Evolutionary conservation across 1,284 basidiomycete species (phyloP).

Genomic region (Baeospora myosura): DNA sequence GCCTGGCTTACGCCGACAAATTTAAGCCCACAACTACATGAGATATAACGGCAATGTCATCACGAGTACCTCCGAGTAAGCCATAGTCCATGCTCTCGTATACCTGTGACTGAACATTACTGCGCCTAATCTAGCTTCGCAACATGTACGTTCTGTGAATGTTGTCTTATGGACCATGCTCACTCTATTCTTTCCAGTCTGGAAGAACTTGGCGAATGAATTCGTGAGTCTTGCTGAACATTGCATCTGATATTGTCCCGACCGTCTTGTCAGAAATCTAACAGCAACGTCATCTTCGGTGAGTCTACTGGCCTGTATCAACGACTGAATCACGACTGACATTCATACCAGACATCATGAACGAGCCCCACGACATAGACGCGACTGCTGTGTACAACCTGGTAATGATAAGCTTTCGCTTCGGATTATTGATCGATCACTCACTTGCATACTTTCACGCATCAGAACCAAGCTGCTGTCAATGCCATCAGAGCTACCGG

Average conservation of each 20-base stretch:
- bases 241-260: background rate
- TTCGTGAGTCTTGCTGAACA: slow-evolving; percentile 33
- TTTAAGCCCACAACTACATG: slow-evolving; percentile 52
- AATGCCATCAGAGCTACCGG: slow-evolving; percentile 55
- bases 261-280: slow-evolving; percentile 33
- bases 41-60: slow-evolving; percentile 46
- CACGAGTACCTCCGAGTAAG: slow-evolving; percentile 38
- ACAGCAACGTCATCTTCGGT: slow-evolving; percentile 50
- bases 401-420: slow-evolving; percentile 24
- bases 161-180: background rate
- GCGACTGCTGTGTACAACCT: slow-evolving; percentile 39
- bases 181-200: slow-evolving; percentile 31
- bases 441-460: background rate
- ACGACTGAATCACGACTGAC: too few relatives aligned
- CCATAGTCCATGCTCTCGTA: background rate
- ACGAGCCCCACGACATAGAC: slow-evolving; percentile 52
- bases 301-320: background rate
- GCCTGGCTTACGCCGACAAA: too few relatives aligned
- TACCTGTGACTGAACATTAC: slow-evolving; percentile 5
- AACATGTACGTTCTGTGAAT: slow-evolving; percentile 31
- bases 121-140: slow-evolving; percentile 34
- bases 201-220: slow-evolving; percentile 46
- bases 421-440: background rate
- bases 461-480: slow-evolving; percentile 53
- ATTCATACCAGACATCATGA: slow-evolving; percentile 53